Conservation (phyloP, 345 rosid genomes). For the Salix purpurea region DNA sequence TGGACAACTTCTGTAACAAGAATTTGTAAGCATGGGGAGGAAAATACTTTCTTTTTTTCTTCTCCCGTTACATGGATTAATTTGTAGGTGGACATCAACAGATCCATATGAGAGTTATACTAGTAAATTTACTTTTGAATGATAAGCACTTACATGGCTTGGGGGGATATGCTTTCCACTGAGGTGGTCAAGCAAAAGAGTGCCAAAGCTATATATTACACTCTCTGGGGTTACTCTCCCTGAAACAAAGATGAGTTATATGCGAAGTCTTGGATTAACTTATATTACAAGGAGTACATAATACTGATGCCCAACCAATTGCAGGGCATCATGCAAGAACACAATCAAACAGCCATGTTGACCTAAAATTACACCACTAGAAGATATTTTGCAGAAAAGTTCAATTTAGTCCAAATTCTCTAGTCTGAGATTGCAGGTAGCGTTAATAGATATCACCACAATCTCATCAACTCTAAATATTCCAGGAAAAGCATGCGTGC, state of each 20-base stretch:
- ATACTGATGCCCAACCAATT: background rate
- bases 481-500: background rate
- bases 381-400: background rate
- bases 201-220: constrained; percentile 94
- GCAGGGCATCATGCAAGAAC: background rate
- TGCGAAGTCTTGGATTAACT: background rate
- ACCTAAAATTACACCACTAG: background rate
- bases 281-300: background rate
- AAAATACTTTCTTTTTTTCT: background rate
- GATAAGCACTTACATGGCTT: constrained; percentile 62
- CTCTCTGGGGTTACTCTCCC: constrained; percentile 94
- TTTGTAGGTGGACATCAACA: background rate
- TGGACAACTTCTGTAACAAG: background rate
- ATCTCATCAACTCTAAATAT: background rate
- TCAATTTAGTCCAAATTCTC: background rate
- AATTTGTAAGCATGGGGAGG: background rate
- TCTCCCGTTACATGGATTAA: background rate
- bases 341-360: background rate
- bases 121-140: background rate
- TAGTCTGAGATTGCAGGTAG: background rate
- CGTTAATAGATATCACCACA: background rate
- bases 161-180: constrained; percentile 98
- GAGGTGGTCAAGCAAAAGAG: constrained; percentile 90
- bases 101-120: background rate
- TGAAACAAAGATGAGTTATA: constrained; percentile 17